Evolutionary conservation across 2,329 filamentous ascomycete species (phyloP).

Genomic region (Xylaria digitata): DNA sequence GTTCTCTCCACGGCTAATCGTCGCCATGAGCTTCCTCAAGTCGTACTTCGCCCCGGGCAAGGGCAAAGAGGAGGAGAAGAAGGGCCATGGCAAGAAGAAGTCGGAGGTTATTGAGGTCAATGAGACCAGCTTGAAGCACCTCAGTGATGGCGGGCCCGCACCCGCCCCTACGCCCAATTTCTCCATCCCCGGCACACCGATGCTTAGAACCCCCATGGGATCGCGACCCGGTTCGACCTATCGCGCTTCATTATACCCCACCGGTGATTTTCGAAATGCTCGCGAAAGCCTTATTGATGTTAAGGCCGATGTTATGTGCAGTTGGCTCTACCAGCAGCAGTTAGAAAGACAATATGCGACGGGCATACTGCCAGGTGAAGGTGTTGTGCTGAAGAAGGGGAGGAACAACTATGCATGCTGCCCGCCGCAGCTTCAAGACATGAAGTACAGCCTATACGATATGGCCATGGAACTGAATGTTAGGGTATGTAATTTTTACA

Average conservation of each 20-base stretch:
- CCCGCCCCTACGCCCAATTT: slow-evolving; percentile 31
- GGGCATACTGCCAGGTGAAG: slow-evolving; percentile 53
- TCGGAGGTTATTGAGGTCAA: slow-evolving; percentile 41
- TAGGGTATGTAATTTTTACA: slow-evolving; percentile 45
- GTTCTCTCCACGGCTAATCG: slow-evolving; percentile 27
- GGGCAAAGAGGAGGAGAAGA: slow-evolving; percentile 40
- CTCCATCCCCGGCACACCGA: slow-evolving; percentile 41
- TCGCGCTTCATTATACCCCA: slow-evolving; percentile 52
- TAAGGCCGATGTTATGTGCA: slow-evolving; percentile 71
- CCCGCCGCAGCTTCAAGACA: slow-evolving; percentile 53
- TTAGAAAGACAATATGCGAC: slow-evolving; percentile 60
- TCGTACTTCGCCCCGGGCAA: slow-evolving; percentile 51
- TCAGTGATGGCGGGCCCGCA: slow-evolving; percentile 25
- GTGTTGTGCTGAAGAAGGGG: slow-evolving; percentile 55
- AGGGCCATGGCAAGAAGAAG: slow-evolving; percentile 38
- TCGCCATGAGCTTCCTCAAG: slow-evolving; percentile 50
- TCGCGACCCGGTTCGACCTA: slow-evolving; percentile 43
- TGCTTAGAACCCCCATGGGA: slow-evolving; percentile 38
- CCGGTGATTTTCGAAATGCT: slow-evolving; percentile 56
- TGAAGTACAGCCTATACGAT: slow-evolving; percentile 52
- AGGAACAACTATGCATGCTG: slow-evolving; percentile 55
- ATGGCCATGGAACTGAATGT: slow-evolving; percentile 55
- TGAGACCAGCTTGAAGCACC: slow-evolving; percentile 34
- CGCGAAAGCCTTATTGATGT: slow-evolving; percentile 62
- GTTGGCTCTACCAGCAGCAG: slow-evolving; percentile 71